These are phyloP conservation scores for Rhodamnia argentea DNA, from an alignment of 345 rosid genomes.

Conservation along the genomic window DNA sequence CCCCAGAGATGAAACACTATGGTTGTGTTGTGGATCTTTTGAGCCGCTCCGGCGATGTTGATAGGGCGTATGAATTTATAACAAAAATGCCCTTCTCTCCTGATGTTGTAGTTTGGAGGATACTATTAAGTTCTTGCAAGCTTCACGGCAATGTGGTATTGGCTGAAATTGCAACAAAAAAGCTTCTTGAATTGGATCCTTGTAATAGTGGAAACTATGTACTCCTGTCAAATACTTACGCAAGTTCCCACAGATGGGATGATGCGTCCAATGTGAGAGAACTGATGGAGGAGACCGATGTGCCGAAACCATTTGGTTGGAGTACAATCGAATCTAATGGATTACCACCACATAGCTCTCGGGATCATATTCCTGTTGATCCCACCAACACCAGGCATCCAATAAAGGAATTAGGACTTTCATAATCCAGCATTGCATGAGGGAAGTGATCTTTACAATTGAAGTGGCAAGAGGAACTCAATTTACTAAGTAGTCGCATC, in stretches of 20 bases:
- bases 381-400: background rate
- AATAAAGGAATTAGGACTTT: background rate
- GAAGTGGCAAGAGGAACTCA: background rate
- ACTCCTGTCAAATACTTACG: conserved; percentile 46
- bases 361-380: background rate
- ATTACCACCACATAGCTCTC: background rate
- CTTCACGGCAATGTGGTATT: conserved; percentile 42
- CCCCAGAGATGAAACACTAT: conserved; percentile 57
- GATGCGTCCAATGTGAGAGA: conserved; percentile 36
- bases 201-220: conserved; percentile 56
- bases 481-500: background rate
- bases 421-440: background rate
- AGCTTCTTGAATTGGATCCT: conserved; percentile 41
- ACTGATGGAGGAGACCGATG: conserved; percentile 28
- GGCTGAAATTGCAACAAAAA: conserved; percentile 37
- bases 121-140: conserved; percentile 50
- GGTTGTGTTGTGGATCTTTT: conserved; percentile 67
- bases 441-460: background rate
- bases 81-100: conserved; percentile 32
- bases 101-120: conserved; percentile 51
- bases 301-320: conserved; percentile 38
- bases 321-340: conserved; percentile 28
- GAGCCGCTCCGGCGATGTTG: conserved; percentile 47
- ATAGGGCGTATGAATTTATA: conserved; percentile 43
- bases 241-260: conserved; percentile 48